Conservation (phyloP, 192 early-diverging fungal genomes). For the Rhizophagus sp. region DNA sequence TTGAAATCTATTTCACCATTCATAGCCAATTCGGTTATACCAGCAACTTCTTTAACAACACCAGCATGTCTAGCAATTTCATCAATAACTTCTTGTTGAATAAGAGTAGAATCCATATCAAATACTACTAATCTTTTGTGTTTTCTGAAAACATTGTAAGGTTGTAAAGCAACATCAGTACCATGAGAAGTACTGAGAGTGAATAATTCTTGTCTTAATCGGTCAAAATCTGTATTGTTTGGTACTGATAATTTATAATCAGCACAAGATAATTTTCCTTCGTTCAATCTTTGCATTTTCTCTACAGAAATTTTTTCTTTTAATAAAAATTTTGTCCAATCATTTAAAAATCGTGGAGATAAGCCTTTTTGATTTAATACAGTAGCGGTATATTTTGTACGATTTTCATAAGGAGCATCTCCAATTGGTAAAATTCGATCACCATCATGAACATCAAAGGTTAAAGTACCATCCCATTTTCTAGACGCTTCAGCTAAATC, state of each 20-base stretch:
- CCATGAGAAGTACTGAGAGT: conserved; percentile 68
- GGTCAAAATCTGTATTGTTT: conserved; percentile 59
- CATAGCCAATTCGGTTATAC: conserved; percentile 95
- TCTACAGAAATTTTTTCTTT: conserved; percentile 82
- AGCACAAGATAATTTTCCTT: conserved; percentile 68
- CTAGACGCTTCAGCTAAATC: conserved; percentile 75
- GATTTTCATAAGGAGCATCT: conserved; percentile 85
- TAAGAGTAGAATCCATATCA: conserved; percentile 99
- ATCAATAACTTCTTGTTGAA: conserved; percentile 99
- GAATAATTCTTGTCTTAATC: conserved; percentile 70
- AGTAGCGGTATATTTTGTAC: conserved; percentile 85
- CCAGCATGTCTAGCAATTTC: conserved; percentile 93
- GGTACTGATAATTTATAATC: conserved; percentile 88
- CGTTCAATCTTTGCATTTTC: conserved; percentile 81
- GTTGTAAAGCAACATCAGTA: conserved; percentile 86
- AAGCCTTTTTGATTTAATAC: conserved; percentile 84
- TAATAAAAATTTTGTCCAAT: conserved; percentile 79
- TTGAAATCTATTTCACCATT: conserved; percentile 98
- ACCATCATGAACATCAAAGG: conserved; percentile 74
- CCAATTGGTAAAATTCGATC: conserved; percentile 59
- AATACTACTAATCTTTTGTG: conserved; percentile 96
- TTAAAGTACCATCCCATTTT: conserved; percentile 83
- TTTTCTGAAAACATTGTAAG: conserved; percentile 81
- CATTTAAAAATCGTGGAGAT: conserved; percentile 71
- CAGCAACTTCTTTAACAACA: conserved; percentile 87